These are phyloP conservation scores for Aspergillus caelatus DNA, from an alignment of 2,329 filamentous ascomycete genomes.

Conservation along the genomic window DNA sequence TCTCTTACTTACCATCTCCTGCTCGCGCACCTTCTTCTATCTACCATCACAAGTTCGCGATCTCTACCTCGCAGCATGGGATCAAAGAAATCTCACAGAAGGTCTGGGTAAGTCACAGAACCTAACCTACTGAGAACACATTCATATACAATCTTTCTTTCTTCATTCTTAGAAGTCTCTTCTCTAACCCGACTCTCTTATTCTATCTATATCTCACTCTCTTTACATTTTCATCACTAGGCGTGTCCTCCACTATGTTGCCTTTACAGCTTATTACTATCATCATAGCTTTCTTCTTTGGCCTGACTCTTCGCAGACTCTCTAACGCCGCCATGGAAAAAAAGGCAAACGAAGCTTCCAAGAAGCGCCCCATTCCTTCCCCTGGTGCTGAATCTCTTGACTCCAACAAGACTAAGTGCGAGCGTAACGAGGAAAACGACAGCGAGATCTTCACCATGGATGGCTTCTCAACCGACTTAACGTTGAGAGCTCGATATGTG, in stretches of 20 bases:
- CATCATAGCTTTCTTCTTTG: background rate
- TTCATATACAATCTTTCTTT: background rate
- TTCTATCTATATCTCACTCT: background rate
- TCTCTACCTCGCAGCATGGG: background rate
- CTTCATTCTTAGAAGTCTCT: background rate
- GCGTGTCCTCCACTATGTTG: background rate
- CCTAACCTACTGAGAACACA: background rate
- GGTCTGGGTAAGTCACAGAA: background rate
- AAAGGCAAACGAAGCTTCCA: background rate
- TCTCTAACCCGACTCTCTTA: background rate
- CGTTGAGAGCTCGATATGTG: background rate
- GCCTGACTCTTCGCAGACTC: background rate
- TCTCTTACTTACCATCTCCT: background rate
- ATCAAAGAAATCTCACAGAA: background rate
- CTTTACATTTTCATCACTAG: background rate
- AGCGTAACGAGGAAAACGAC: background rate
- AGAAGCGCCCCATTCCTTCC: background rate
- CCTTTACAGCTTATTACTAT: background rate
- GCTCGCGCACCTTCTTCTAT: background rate
- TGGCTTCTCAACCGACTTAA: background rate
- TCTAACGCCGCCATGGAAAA: background rate
- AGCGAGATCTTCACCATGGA: background rate
- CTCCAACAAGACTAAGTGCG: background rate
- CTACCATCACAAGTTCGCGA: background rate
- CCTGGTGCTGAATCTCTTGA: background rate